Base-by-base conservation (phyloP, 2,329 filamentous ascomycete genomes). In the Paracoccidioides lutzii region DNA sequence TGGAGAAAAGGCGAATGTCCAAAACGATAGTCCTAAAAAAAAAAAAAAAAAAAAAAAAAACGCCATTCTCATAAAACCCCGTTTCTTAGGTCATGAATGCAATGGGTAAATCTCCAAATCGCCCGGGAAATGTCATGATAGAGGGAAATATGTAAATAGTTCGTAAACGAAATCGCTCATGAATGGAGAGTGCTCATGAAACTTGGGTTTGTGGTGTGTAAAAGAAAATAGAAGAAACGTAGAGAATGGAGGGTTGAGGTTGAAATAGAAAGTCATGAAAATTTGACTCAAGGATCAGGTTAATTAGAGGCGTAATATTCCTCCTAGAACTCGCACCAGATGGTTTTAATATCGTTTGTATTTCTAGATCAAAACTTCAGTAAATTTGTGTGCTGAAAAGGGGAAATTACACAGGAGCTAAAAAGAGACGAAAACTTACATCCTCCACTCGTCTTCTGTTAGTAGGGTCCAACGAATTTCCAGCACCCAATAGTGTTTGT, bases 401-500 rank as follows among this genome's bases (percentile, higher is more conserved):
- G 38, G 33, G 38, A 32, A 33, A 33, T n/a, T n/a, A n/a, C n/a
- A n/a, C n/a, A n/a, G n/a, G n/a, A n/a, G n/a, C n/a, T n/a, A n/a
- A 4, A 22, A 28, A 22, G n/a, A 40, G 35, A 15, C 8, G 53
- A 38, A 54, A 50, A 84, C 89, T 81, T 75, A 95, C 91, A 78
- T 96, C 90, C 64, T 95, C 88, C 66, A 90, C 83, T 67, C 87
- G 83, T 64, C 88, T 80, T 66, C 85, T 75, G 67, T 95, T 90
- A 59, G 83, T 78, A 54, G 87, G 86, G 74, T 98, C 93, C 63
- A 98, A 76, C 49, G 87, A 83, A 69, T 98, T 98, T 0, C 89
- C 94, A 12, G 90, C 91, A 4, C 94, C 93, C 73, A 97, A 78
- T 57, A 98, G 75, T 41, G 91, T 89, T 74, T 94, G 88, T 7